A percentile compares a stretch with the other conserved stretches of the same genome.
Evolutionary conservation across 2,329 filamentous ascomycete genomes (phyloP).

Genomic region (Fusarium mexicanum): DNA sequence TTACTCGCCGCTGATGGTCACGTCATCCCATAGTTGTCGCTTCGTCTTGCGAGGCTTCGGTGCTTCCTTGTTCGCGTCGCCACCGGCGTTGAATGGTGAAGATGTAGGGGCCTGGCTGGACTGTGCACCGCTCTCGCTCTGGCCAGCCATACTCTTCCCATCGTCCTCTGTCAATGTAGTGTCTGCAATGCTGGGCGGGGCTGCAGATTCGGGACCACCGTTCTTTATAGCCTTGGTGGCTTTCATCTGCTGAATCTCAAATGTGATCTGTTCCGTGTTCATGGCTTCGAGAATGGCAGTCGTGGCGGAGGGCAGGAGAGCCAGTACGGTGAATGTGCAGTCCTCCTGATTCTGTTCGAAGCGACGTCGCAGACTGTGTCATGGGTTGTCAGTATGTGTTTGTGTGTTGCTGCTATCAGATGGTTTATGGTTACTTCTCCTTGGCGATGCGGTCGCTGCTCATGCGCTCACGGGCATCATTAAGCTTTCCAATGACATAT

Average conservation of each 20-base stretch:
- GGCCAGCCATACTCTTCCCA: slow-evolving; percentile 76
- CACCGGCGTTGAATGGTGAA: slow-evolving; percentile 55
- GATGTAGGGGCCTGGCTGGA: slow-evolving; percentile 78
- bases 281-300: slow-evolving; percentile 88
- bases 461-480: slow-evolving; percentile 95
- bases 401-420: background rate
- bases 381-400: background rate
- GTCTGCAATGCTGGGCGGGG: slow-evolving; percentile 68
- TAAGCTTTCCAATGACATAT: slow-evolving; percentile 91
- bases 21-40: slow-evolving; percentile 94
- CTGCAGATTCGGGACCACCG: slow-evolving; percentile 63
- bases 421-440: slow-evolving; percentile 77
- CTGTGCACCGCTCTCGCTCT: slow-evolving; percentile 83
- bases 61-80: slow-evolving; percentile 48
- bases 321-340: slow-evolving; percentile 97
- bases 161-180: slow-evolving; percentile 87
- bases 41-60: slow-evolving; percentile 77
- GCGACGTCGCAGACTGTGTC: slow-evolving; percentile 81
- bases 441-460: slow-evolving; percentile 94
- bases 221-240: slow-evolving; percentile 70
- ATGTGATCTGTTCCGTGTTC: slow-evolving; percentile 91
- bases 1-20: slow-evolving; percentile 89
- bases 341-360: slow-evolving; percentile 99
- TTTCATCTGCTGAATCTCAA: slow-evolving; percentile 95
- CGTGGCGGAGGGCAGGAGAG: slow-evolving; percentile 89